phyloP scores from a whole-genome alignment of 108 stramenopile genomes.

The Schizochytrium sp. region DNA sequence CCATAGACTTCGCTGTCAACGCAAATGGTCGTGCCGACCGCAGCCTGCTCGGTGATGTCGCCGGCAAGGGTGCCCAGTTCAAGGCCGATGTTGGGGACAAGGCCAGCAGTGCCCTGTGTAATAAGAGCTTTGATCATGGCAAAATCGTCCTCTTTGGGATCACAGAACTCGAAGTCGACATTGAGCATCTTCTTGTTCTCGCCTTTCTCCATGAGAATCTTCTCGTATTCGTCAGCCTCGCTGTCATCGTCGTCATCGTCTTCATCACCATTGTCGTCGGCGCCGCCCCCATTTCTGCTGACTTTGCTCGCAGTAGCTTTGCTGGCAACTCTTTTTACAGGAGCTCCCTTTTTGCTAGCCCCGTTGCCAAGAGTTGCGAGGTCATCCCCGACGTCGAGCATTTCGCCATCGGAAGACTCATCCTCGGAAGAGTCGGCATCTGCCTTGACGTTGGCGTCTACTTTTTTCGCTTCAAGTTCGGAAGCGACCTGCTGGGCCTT shows the following conservation, averaged over 20 bases:
- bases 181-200: background rate
- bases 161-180: background rate
- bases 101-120: background rate
- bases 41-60: background rate
- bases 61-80: background rate
- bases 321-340: too few species aligned
- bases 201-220: background rate
- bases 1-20: constrained; percentile 15
- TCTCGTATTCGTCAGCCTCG: background rate
- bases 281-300: background rate
- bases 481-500: background rate
- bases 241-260: background rate
- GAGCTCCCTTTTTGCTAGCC: too few species aligned
- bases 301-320: too few species aligned
- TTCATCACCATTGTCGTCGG: background rate
- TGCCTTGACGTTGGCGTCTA: background rate
- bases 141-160: background rate
- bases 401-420: background rate
- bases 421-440: background rate
- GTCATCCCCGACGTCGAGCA: background rate
- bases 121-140: background rate
- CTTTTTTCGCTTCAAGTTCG: background rate
- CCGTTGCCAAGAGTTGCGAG: background rate
- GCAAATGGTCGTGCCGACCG: background rate
- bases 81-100: background rate